Evolutionary conservation across 495 filamentous ascomycete genomes (phyloP), one percentile per base, ranked within the genome.

Genomic region (Hyaloscypha bicolor): DNA sequence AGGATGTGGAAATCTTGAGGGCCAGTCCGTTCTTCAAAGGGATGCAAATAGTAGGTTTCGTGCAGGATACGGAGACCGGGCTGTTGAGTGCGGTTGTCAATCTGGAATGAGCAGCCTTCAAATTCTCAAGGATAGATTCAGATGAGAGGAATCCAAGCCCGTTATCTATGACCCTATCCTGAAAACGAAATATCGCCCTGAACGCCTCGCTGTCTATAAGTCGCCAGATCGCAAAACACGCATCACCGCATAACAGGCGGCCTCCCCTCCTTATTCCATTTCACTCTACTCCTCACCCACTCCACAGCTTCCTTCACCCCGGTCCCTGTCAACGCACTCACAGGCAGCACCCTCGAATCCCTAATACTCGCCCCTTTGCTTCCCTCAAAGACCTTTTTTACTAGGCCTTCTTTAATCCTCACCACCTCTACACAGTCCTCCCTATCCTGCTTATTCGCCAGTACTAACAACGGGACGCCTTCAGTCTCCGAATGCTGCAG

Each of bases 361-460:
- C 93, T 84, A 48, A 97, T 90, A 62, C 88, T 90, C 9, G 83
- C 86, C 0, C 93, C 93, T 74, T 93, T 91, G 73, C 95, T 93
- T 3, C 96, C 94, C 79, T 98, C 93, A 78, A 98, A 95, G 9
- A 97, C 93, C 77, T 90, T 91, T 75, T 94, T 88, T 55, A 97
- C 93, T 22, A 99, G 81, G 0, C 95, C 94, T 76, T 99, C 95
- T 81, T 99, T 99, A 74, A 98, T 95, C 64, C 93, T 82, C 37
- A 97, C 93, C 3, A 97, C 96, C 82, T 99, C 96, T 55, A 98
- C 91, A 71, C 94, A 97, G 76, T 98, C 96, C 75, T 99, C 95
- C 3, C 94, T 82, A 77, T 99, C 95, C 78, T 99, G 95, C 76
- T 99, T 99, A 75, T 99, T 99, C 51, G 95, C 95, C 68, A 99